Conservation (phyloP, 2,329 filamentous ascomycete genomes). For the Trichoderma sp. region DNA sequence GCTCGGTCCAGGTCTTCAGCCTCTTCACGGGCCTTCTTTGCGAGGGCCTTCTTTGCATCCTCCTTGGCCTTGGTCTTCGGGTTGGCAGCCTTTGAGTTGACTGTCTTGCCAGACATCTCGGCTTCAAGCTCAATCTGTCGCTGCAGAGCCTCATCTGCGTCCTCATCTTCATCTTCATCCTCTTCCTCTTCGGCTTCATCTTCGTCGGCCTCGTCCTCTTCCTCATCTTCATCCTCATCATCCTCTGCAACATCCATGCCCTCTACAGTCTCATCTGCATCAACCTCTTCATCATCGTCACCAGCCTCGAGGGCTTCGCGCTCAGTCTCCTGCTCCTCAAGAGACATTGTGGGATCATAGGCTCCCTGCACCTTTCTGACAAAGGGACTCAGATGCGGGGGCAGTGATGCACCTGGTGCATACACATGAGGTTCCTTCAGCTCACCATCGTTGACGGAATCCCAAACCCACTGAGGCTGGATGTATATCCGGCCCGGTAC, state of each 20-base stretch:
- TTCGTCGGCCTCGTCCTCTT: conserved; percentile 51
- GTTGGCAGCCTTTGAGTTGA: conserved; percentile 51
- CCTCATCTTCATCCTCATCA: conserved; percentile 61
- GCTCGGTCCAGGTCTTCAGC: conserved; percentile 87
- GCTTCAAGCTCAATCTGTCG: conserved; percentile 92
- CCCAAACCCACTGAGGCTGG: conserved; percentile 99
- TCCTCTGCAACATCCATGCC: conserved; percentile 53
- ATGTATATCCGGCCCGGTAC: conserved; percentile 92
- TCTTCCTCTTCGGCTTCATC: conserved; percentile 50
- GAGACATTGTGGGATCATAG: conserved; percentile 85
- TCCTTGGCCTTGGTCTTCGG: conserved; percentile 63
- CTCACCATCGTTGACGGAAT: conserved; percentile 89
- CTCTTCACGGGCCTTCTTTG: conserved; percentile 71
- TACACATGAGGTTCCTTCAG: conserved; percentile 86
- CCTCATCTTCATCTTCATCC: conserved; percentile 42
- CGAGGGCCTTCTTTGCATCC: conserved; percentile 68
- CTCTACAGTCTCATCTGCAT: conserved; percentile 48
- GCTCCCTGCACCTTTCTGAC: conserved; percentile 83
- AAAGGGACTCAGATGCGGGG: conserved; percentile 94
- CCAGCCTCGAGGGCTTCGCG: conserved; percentile 76
- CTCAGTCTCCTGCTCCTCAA: conserved; percentile 86
- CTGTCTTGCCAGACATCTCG: conserved; percentile 72
- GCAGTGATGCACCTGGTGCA: conserved; percentile 83
- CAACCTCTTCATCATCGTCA: conserved; percentile 54
- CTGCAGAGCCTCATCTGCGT: conserved; percentile 62